Base-by-base conservation (phyloP, 1,139 yeast species). In the Saccharomyces pastorianus region DNA sequence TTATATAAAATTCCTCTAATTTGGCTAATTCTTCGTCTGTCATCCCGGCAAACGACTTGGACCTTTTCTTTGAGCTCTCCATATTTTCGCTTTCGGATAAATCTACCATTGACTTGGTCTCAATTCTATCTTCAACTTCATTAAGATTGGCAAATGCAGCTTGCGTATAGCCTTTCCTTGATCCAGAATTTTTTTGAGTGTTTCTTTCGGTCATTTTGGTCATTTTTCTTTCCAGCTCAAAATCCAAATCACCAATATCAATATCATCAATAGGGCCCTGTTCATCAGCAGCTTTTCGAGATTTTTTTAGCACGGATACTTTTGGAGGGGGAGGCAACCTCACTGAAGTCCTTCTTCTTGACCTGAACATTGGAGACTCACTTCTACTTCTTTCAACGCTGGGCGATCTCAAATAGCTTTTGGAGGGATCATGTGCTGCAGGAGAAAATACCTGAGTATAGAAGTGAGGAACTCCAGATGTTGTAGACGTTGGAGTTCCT, bases 11-110 rank as follows among this genome's bases (percentile, higher is more conserved):
- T 2, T 80, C 75, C 66, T 84, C 90, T 62, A 83, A 67, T 4
- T 79, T 82, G 63, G 82, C 70, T 51, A 85, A 71, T 65, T 85
- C 89, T 59, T 81, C 85, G 63, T 80, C 76, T 3, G 85, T 76
- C 87, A 85, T 80, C 2, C 78, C 84, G 11, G 81, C 78, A 60
- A 82, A 78, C 34, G 84, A 79, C 64, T 82, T 82, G 61, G 25
- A 63, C 56, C 38, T 50, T 52, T 42, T 49, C 51, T 47, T 54
- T 46, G 48, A 41, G 23, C 32, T 49, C 26, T 42, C 32, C 14
- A 48, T 29, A 7, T 49, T 54, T 44, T 44, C 20, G 11, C 49
- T 51, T 14, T 46, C 47, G 9, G 50, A 27, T 20, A 55, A 55
- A 47, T 58, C 58, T 6, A 64, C 46, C 44, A 38, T 38, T 3